Percentiles rank a stretch among this genome's conserved stretches.
phyloP scores from a whole-genome alignment of 305 asterid genomes.

The Fraxinus sp. region DNA sequence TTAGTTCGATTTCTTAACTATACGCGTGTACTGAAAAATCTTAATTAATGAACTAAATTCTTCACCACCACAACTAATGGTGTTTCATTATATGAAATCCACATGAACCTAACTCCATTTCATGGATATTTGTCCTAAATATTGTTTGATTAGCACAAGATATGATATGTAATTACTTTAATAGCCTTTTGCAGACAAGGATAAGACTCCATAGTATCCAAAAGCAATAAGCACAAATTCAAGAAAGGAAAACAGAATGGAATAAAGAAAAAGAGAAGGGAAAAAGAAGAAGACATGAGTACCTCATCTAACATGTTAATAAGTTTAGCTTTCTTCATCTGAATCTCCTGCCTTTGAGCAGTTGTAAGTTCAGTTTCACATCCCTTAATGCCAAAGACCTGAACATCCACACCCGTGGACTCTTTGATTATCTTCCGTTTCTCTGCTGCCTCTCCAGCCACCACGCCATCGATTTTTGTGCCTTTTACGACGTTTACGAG shows the following conservation, averaged over 20 bases:
- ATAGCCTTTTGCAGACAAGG: not conserved
- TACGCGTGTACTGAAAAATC: not conserved
- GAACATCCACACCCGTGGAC: not conserved
- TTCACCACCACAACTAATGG: not conserved
- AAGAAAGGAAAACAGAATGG: not conserved
- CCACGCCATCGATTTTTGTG: not conserved
- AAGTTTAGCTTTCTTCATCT: constrained; percentile 69
- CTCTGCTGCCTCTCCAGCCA: constrained; percentile 22
- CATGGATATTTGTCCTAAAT: not conserved
- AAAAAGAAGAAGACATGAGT: not conserved
- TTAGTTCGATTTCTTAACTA: not conserved
- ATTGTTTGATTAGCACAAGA: not conserved
- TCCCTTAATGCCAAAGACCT: not conserved
- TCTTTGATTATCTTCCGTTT: constrained; percentile 34
- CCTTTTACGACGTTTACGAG: constrained; percentile 47
- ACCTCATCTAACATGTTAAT: constrained; percentile 73
- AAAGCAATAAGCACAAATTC: not conserved
- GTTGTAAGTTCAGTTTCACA: constrained; percentile 41
- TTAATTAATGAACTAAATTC: not conserved
- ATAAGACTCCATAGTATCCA: not conserved
- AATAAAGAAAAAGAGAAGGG: not conserved
- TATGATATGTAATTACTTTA: not conserved
- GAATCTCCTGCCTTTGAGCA: constrained; percentile 66
- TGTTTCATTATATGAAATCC: not conserved
- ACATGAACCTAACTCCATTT: not conserved